Conservation (phyloP, 2,329 filamentous ascomycete species). For the Pleoardoris graminearum region DNA sequence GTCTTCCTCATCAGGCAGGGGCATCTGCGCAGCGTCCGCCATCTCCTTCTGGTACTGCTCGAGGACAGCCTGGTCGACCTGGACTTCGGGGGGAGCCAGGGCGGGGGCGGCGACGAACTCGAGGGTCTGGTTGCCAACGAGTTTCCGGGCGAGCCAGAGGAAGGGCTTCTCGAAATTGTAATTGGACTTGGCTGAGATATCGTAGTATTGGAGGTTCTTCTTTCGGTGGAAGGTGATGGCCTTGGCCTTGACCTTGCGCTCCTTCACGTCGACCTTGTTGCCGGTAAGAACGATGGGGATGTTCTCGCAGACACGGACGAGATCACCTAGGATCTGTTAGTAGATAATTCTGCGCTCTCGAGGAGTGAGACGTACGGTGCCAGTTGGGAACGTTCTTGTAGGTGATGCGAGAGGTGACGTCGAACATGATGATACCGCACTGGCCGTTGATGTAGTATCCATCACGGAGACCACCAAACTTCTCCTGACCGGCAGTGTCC, state of each 20-base stretch:
- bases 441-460: constrained; percentile 99
- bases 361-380: constrained; percentile 76
- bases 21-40: constrained; percentile 74
- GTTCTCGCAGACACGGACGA: constrained; percentile 99
- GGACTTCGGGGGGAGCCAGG: constrained; percentile 88
- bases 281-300: constrained; percentile 97
- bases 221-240: constrained; percentile 99
- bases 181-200: constrained; percentile 99
- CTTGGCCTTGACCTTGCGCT: constrained; percentile 99
- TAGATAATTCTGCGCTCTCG: not conserved
- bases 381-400: constrained; percentile 99
- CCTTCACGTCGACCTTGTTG: constrained; percentile 99
- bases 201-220: constrained; percentile 99
- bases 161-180: constrained; percentile 99
- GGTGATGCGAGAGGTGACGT: constrained; percentile 98
- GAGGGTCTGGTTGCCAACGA: constrained; percentile 87
- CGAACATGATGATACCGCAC: constrained; percentile 99
- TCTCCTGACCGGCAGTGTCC: constrained; percentile 99
- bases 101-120: constrained; percentile 96
- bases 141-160: constrained; percentile 98
- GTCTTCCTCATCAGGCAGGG: constrained; percentile 94
- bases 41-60: constrained; percentile 87
- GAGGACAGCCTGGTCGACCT: constrained; percentile 82
- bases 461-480: constrained; percentile 98
- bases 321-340: constrained; percentile 68